Conservation (phyloP, 1,139 yeast species). For the Saccharomyces hybrid region DNA sequence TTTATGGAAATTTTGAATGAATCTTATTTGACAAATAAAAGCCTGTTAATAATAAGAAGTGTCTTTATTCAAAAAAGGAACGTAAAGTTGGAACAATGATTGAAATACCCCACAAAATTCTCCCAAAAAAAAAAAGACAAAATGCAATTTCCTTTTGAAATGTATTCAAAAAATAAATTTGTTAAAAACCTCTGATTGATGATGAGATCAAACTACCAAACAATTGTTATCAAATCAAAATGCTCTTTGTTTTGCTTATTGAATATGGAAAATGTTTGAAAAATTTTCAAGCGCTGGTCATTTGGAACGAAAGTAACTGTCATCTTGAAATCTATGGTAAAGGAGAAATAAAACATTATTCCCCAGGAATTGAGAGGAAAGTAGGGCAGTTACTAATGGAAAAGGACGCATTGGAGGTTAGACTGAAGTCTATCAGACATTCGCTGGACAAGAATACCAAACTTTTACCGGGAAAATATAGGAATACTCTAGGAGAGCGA, state of each 20-base stretch:
- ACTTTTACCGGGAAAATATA: neutral
- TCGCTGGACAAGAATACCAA: neutral
- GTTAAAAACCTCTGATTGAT: neutral
- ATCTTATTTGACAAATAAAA: neutral
- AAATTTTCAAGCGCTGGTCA: neutral
- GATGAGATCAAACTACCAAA: neutral
- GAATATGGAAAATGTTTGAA: neutral
- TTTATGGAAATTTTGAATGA: neutral
- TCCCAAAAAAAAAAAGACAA: neutral
- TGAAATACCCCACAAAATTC: neutral
- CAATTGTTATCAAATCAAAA: neutral
- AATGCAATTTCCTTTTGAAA: neutral
- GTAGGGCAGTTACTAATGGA: neutral
- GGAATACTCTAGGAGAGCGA: neutral
- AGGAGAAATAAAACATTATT: neutral
- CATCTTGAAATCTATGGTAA: neutral
- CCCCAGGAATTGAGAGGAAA: neutral
- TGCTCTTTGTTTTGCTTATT: neutral
- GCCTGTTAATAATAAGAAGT: neutral
- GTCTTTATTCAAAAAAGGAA: neutral
- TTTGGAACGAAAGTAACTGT: neutral
- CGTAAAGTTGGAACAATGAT: neutral
- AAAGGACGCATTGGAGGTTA: neutral
- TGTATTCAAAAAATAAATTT: neutral
- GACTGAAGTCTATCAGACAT: neutral